These are phyloP conservation scores for Talaromyces stipitatus DNA, from an alignment of 495 filamentous ascomycete genomes.

Conservation along the genomic window DNA sequence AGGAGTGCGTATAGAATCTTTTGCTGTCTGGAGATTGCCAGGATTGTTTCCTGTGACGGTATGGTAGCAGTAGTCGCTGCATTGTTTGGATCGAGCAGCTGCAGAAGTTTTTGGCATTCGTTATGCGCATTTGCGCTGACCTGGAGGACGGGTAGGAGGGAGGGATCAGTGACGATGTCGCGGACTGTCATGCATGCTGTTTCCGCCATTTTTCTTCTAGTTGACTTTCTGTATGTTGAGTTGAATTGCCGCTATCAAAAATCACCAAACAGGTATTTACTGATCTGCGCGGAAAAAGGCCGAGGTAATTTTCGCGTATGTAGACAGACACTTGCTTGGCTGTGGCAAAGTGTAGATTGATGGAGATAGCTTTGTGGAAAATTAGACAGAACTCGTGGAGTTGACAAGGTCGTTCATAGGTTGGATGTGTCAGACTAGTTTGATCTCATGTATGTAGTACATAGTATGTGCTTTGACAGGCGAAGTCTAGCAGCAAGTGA, in stretches of 20 bases:
- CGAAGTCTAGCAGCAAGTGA: neutral
- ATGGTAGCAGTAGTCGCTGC: constrained; percentile 31
- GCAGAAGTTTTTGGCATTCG: constrained; percentile 67
- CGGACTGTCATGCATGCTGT: constrained; percentile 39
- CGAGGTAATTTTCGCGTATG: neutral
- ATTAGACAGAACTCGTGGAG: neutral
- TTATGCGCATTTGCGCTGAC: constrained; percentile 61
- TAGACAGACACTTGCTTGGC: neutral
- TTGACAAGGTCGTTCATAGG: neutral
- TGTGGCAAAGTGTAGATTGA: neutral
- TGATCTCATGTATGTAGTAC: neutral
- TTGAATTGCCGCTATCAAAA: neutral
- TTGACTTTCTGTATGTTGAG: neutral
- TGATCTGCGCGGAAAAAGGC: neutral
- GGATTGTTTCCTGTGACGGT: constrained; percentile 41
- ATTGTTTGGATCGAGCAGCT: constrained; percentile 39
- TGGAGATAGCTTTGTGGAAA: neutral
- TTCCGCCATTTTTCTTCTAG: neutral
- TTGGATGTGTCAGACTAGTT: neutral
- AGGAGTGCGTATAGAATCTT: constrained; percentile 74
- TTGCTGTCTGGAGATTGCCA: constrained; percentile 66
- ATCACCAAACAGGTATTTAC: neutral
- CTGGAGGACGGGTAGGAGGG: constrained; percentile 62
- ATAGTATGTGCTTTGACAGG: neutral
- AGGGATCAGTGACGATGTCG: constrained; percentile 61